Evolutionary conservation across 306 rosid genomes (phyloP).

Genomic region (Sechiopsis laciniata): DNA sequence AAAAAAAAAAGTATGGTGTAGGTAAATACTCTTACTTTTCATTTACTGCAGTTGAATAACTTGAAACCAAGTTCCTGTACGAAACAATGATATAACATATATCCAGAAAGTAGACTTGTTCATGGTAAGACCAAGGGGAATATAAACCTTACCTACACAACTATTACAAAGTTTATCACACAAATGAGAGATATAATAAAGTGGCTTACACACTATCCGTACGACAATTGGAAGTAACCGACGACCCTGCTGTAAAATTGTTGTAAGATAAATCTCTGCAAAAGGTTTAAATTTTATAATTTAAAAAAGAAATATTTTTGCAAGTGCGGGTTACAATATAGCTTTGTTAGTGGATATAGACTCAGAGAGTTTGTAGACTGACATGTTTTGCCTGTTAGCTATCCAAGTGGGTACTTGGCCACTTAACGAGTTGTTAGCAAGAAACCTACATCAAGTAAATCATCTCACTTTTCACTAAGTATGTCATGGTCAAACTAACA

Average conservation of each 20-base stretch:
- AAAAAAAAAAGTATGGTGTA: too few relatives aligned
- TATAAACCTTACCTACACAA: too few relatives aligned
- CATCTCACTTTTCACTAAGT: not conserved
- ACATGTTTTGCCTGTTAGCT: slow-evolving; percentile 32
- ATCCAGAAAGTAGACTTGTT: not conserved
- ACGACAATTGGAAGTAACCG: slow-evolving; percentile 38
- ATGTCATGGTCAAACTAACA: not conserved
- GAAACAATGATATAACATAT: not conserved
- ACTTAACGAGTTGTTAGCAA: slow-evolving; percentile 61
- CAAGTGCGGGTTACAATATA: too few relatives aligned
- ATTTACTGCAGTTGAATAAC: slow-evolving; percentile 39
- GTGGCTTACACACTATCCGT: slow-evolving; percentile 47
- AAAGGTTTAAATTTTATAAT: too few relatives aligned
- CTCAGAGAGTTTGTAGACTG: too few relatives aligned
- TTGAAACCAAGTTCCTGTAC: slow-evolving; percentile 63
- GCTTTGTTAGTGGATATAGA: too few relatives aligned
- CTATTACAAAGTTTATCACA: not conserved
- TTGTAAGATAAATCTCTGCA: slow-evolving; percentile 75
- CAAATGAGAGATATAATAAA: slow-evolving; percentile 4
- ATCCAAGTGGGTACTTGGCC: slow-evolving; percentile 61
- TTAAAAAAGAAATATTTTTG: too few relatives aligned
- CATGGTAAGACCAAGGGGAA: too few relatives aligned
- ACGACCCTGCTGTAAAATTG: slow-evolving; percentile 41
- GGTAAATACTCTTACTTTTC: slow-evolving; percentile 33
- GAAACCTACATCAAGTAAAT: slow-evolving; percentile 47